A percentile compares a stretch with the other conserved stretches of the same genome.
phyloP scores from a whole-genome alignment of 2,329 filamentous ascomycete species.

The Xylaria sp. region DNA sequence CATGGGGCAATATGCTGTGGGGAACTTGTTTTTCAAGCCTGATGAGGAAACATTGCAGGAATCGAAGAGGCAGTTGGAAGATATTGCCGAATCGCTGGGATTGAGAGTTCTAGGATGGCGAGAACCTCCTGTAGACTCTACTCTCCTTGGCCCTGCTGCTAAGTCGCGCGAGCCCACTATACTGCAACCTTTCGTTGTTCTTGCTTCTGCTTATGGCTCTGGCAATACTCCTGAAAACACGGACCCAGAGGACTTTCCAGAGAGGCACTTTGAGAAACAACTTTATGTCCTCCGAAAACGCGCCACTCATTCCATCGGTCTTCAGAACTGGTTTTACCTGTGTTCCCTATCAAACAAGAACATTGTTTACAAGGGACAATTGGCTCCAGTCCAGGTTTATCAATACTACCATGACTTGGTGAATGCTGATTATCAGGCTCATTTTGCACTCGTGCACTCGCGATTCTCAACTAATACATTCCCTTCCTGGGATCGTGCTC shows the following conservation, averaged over 20 bases:
- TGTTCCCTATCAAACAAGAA: conserved; percentile 98
- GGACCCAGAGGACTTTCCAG: conserved; percentile 83
- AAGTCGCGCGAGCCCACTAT: conserved; percentile 95
- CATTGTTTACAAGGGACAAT: conserved; percentile 98
- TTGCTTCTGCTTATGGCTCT: conserved; percentile 83
- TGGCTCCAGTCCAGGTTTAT: conserved; percentile 94
- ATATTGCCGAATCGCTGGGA: conserved; percentile 87
- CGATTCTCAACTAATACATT: conserved; percentile 99
- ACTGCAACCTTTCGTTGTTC: conserved; percentile 92
- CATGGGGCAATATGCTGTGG: conserved; percentile 92
- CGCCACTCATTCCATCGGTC: conserved; percentile 90
- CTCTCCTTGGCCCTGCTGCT: conserved; percentile 90
- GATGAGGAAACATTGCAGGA: conserved; percentile 89
- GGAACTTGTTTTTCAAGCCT: conserved; percentile 99
- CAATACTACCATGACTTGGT: conserved; percentile 98
- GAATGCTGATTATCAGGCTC: conserved; percentile 95
- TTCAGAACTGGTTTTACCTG: conserved; percentile 99
- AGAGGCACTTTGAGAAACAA: conserved; percentile 88
- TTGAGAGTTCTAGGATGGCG: conserved; percentile 95
- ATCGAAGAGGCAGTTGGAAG: conserved; percentile 92
- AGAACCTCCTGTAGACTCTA: conserved; percentile 92
- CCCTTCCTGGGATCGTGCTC: conserved; percentile 96
- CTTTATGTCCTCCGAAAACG: conserved; percentile 95
- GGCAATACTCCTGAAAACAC: conserved; percentile 81
- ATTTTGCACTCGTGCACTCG: conserved; percentile 96